Percentiles rank a stretch among this genome's conserved stretches.
Conservation (phyloP, 495 filamentous ascomycete species). For the Annulohypoxylon nitens region DNA sequence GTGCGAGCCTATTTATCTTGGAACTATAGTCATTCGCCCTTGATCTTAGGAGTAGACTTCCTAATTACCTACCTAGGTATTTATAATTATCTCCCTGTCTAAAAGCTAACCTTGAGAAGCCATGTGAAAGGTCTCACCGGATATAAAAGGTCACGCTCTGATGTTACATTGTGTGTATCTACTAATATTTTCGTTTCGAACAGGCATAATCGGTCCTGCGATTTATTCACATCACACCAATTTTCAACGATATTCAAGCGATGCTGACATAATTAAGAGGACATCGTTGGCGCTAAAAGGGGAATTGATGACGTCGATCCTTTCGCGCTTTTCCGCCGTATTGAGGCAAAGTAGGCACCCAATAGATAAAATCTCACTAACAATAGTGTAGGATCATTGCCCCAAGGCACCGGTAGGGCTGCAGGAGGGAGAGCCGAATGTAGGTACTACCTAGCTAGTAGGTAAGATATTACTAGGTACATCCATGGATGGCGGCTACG, state of each 20-base stretch:
- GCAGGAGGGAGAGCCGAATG: not conserved
- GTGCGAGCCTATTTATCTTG: not conserved
- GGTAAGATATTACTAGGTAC: constrained; percentile 1
- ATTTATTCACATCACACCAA: constrained; percentile 18
- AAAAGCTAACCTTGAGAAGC: not conserved
- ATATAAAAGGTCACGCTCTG: constrained; percentile 24
- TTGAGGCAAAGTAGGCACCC: not conserved
- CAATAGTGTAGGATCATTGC: not conserved
- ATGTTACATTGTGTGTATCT: constrained; percentile 26
- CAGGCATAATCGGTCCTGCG: constrained; percentile 23
- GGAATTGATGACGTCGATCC: constrained; percentile 37
- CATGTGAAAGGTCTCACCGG: constrained; percentile 19
- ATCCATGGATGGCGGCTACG: not conserved
- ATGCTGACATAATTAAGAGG: constrained; percentile 36
- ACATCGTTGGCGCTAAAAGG: constrained; percentile 2
- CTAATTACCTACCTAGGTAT: constrained; percentile 16
- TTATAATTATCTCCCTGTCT: not conserved
- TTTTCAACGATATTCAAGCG: not conserved
- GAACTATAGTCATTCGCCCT: not conserved
- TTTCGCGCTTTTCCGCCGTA: not conserved
- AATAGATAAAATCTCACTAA: constrained; percentile 3
- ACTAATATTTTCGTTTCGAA: constrained; percentile 28
- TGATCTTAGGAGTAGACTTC: not conserved
- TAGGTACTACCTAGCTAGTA: not conserved
- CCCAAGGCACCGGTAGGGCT: constrained; percentile 4